Evolutionary conservation across 352 stramenopile species (phyloP).

Genomic region (Peronospora destructor): DNA sequence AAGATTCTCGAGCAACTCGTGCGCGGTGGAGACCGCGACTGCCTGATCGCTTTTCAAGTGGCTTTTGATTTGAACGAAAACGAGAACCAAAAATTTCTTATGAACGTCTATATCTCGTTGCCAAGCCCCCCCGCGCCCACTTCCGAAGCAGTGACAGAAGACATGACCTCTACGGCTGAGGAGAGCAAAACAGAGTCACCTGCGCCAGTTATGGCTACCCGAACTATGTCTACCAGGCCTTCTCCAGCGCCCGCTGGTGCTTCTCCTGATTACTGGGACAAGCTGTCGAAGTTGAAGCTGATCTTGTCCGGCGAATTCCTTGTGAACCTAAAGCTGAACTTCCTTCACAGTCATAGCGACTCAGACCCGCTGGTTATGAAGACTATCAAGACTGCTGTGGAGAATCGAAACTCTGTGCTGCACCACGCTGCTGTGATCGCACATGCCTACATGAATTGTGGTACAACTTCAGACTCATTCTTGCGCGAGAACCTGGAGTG

Average conservation of each 20-base stretch:
- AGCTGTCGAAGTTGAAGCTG: constrained; percentile 80
- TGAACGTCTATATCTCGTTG: constrained; percentile 86
- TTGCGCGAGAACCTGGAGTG: constrained; percentile 98
- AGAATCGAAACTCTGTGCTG: constrained; percentile 94
- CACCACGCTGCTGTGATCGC: constrained; percentile 96
- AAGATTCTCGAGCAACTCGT: constrained; percentile 87
- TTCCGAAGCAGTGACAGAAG: constrained; percentile 14
- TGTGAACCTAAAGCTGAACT: constrained; percentile 90
- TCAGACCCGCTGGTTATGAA: constrained; percentile 91
- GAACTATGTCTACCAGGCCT: constrained; percentile 29
- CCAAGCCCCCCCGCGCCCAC: constrained; percentile 45
- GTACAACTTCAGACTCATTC: constrained; percentile 97
- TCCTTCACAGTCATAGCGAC: constrained; percentile 87
- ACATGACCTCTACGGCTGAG: constrained; percentile 25
- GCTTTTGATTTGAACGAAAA: constrained; percentile 97
- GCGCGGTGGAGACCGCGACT: constrained; percentile 55
- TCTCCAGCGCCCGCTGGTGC: constrained; percentile 39
- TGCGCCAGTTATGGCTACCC: constrained; percentile 20
- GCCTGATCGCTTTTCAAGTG: constrained; percentile 94
- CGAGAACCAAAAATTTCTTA: constrained; percentile 96
- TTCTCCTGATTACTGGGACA: constrained; percentile 69
- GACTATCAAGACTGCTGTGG: constrained; percentile 89
- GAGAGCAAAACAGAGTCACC: constrained; percentile 38
- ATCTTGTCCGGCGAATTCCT: constrained; percentile 87
- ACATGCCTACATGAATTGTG: constrained; percentile 95